Evolutionary conservation across 75 land plant genomes (phyloP), one percentile per base, ranked within the genome.

Genomic region (Pinus taeda): DNA sequence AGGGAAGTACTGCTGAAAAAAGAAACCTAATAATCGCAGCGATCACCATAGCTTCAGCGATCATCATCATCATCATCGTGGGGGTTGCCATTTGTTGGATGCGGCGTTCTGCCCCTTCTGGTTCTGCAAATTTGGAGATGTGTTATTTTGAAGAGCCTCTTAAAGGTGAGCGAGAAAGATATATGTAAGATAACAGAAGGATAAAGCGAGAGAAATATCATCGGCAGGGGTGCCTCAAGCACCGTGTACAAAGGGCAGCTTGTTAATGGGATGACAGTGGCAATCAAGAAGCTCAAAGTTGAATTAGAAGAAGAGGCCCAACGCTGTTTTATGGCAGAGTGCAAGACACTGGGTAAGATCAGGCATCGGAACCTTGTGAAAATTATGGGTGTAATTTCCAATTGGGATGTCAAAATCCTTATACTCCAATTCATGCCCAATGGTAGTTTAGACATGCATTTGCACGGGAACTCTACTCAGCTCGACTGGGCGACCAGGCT

Each of bases 221-320:
- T 84, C 15, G 85, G 85, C 4, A 26, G n/a, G 53, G 86, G 86
- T 3, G 75, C 65, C 57, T 71, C 74, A 14, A 75, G 80, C 18
- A 82, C 70, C 21, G 86, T 84, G 21, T 84, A 84, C 73, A 84
- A 65, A 63, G 78, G 76, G 7, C 58, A 26, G 15, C 60, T 84
- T 17, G 33, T 57, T 6, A 60, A 67, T 57, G 84, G 85, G 5
- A 79, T 76, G 11, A 20, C 7, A 13, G 77, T 83, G 4, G 86
- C 84, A n/a, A 76, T 84, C 59, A 85, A 85, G 18, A 57, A 79
- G 58, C 57, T 85, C 49, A 66, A 4, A 8, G 12, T 49, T 8
- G 55, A 49, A 9, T 60, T 63, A 3, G 33, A 26, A 6, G 20
- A 9, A 22, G 1, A 15, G 14, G 60, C 58, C 26, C 29, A 75